Conservation (phyloP, 2,329 filamentous ascomycete species). For the Alternaria alternata region DNA sequence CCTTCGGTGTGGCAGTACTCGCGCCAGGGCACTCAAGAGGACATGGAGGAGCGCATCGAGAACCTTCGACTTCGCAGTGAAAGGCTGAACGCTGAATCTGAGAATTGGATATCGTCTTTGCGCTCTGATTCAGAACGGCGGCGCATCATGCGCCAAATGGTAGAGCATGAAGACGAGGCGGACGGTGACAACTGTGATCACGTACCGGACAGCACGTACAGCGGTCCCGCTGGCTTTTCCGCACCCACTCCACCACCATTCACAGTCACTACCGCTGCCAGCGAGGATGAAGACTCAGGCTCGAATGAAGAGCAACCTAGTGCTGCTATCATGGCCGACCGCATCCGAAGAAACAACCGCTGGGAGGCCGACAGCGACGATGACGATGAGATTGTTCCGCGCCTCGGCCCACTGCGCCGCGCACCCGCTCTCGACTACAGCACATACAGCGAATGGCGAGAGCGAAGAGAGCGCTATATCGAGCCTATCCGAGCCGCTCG, state of each 20-base stretch:
- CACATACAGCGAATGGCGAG: constrained; percentile 36
- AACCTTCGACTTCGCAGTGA: constrained; percentile 34
- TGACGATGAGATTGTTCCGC: constrained; percentile 42
- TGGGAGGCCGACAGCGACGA: constrained; percentile 48
- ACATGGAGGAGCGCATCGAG: constrained; percentile 38
- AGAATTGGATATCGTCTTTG: constrained; percentile 18
- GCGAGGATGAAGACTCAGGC: constrained; percentile 43
- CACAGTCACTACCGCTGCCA: constrained; percentile 49
- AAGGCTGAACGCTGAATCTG: constrained; percentile 17
- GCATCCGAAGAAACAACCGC: constrained; percentile 49
- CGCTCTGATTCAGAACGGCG: constrained; percentile 22
- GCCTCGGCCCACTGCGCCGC: constrained; percentile 32
- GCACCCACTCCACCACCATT: constrained; percentile 52
- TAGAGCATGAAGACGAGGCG: constrained; percentile 32
- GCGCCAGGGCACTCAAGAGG: constrained; percentile 34
- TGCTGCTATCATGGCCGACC: constrained; percentile 51
- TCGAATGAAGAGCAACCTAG: constrained; percentile 50
- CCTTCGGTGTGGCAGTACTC: constrained; percentile 44
- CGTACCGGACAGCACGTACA: constrained; percentile 30
- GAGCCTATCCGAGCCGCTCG: constrained; percentile 43
- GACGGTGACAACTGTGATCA: constrained; percentile 44
- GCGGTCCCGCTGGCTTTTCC: constrained; percentile 37
- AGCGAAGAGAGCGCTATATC: constrained; percentile 36
- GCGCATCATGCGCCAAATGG: constrained; percentile 23
- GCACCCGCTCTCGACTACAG: constrained; percentile 33